Evolutionary conservation across 768 basidiomycete genomes (phyloP).

Genomic region (Asterophora lycoperdoides): DNA sequence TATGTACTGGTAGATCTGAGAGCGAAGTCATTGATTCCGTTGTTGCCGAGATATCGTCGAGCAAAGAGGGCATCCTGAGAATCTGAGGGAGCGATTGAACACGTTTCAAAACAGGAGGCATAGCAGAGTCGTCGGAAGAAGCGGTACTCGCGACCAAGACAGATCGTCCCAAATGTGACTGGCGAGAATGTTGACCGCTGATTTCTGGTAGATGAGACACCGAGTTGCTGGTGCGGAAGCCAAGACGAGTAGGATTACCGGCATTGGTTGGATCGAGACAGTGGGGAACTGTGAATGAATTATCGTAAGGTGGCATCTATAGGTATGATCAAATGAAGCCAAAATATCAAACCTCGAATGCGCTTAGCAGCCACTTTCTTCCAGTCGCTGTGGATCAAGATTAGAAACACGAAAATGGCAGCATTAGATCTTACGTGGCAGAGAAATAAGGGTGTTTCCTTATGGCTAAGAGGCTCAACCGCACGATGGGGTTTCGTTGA

Average conservation of each 20-base stretch:
- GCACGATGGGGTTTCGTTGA: constrained; percentile 49
- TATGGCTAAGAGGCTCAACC: constrained; percentile 37
- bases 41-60: constrained; percentile 11
- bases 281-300: constrained; percentile 2
- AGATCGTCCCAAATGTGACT: background rate
- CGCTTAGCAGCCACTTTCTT: constrained; percentile 27
- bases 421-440: constrained; percentile 35
- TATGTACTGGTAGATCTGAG: constrained; percentile 10
- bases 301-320: background rate
- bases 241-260: background rate
- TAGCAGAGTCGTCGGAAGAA: background rate
- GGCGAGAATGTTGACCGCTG: constrained; percentile 3
- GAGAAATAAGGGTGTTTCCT: constrained; percentile 48
- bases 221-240: constrained; percentile 1
- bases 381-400: constrained; percentile 35
- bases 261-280: background rate
- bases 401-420: constrained; percentile 6
- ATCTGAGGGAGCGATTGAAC: constrained; percentile 8
- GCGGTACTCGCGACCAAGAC: background rate
- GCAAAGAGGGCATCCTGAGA: constrained; percentile 11
- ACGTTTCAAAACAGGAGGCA: background rate
- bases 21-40: constrained; percentile 4
- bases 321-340: background rate
- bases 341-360: constrained; percentile 23
- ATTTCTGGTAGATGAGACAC: background rate